Evolutionary conservation across 352 stramenopile genomes (phyloP), one percentile per base, ranked within the genome.

Genomic region (Phytophthora megakarya): DNA sequence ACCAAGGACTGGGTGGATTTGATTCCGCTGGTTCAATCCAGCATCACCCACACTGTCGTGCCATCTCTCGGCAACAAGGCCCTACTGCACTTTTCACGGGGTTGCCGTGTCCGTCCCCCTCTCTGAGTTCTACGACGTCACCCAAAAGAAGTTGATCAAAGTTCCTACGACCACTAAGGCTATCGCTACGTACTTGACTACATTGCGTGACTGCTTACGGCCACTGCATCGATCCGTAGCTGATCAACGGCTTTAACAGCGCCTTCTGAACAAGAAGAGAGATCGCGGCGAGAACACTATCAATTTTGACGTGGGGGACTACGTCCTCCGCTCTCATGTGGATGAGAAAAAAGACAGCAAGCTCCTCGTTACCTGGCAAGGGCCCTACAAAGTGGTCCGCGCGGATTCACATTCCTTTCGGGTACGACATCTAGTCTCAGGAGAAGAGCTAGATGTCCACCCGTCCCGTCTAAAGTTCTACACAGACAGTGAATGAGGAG

Each of bases 11-110:
- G 65, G 66, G 38, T 48, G 0, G 64, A 70, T 25, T 5, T 78
- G 2, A 30, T 78, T 7, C 61, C 59, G 5, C n/a, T 75, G 19
- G 47, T 75, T 5, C 65, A 78, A 52, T 33, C 66, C 5, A 78
- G 35, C 18, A 25, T 77, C 8, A 80, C 75, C 32, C 67, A 80
- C 16, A 69, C 48, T 7, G 58, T 64, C 8, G 25, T 74, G 12
- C 39, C 60, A 3, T 76, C 67, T 2, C 51, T 80, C 0, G 45
- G 16, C 12, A 50, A 63, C 35, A 47, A 40, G 51, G 42, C 0
- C 68, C 68, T 19, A 37, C 69, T 3, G 68, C 75, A 25, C 19
- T 67, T 2, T 70, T 78, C 19, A 67, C 57, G 0, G 58, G 58
- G 0, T 12, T 67, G 13, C 43, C n/a, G 3, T 46, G 43, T 3